Base-by-base conservation (phyloP, 164 flowering plant genomes). In the Sedum album region DNA sequence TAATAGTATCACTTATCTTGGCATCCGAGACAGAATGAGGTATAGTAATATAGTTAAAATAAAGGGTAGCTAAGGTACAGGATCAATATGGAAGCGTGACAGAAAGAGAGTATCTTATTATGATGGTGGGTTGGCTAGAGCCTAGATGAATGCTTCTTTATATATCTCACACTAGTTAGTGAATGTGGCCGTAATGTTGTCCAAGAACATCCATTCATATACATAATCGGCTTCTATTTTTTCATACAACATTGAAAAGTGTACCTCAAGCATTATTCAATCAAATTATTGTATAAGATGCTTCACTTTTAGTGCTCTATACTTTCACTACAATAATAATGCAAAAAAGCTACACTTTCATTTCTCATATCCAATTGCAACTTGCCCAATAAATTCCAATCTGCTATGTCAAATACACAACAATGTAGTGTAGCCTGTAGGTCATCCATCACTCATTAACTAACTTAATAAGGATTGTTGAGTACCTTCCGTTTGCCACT, bases 71-170 rank as follows among this genome's bases (percentile, higher is more conserved):
- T 35, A 35, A 3, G 7, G 38, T 35, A 35, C 38, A 46, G n/a
- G 4, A 13, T n/a, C n/a, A n/a, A n/a, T 46, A 46, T 21, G 57
- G 9, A 51, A 21, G 57, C 57, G 57, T 51, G 57, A 21, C 57
- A 21, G 26, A 51, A 51, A 51, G 57, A 5, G 57, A 51, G 57
- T 26, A 51, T 51, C 57, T n/a, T 51, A 17, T 17, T 21, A 26
- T 51, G 57, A 21, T 51, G 57, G 57, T 21, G 57, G 57, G 26
- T n/a, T n/a, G n/a, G n/a, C n/a, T n/a, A n/a, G n/a, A n/a, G n/a
- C n/a, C n/a, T n/a, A n/a, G n/a, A n/a, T n/a, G n/a, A n/a, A n/a
- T n/a, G n/a, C n/a, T n/a, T 51, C 13, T n/a, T n/a, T n/a, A 7
- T 0, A 21, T 51, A 7, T n/a, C n/a, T n/a, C 57, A 51, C 9